Evolutionary conservation across 1,284 basidiomycete genomes (phyloP).

Genomic region (Ceratobasidium sp.): DNA sequence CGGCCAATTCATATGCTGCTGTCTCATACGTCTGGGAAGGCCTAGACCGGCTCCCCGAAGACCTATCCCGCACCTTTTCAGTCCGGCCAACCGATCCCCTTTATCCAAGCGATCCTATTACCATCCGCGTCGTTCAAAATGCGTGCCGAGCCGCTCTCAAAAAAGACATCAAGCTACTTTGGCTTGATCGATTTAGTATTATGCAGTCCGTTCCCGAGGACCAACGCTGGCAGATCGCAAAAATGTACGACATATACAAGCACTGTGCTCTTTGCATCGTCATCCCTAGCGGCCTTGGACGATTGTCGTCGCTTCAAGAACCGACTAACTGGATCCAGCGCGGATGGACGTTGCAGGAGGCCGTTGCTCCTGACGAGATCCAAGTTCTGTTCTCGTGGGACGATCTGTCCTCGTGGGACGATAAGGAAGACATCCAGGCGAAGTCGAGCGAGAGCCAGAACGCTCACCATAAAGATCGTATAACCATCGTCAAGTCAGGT

Average conservation of each 20-base stretch:
- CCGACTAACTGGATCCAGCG: slow-evolving; percentile 9
- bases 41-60: no score
- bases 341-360: no score
- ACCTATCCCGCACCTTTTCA: no score
- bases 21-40: slow-evolving; percentile 4
- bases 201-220: neutral
- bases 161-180: neutral
- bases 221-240: slow-evolving; percentile 3
- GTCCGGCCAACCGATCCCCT: no score
- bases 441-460: neutral
- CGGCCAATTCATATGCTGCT: neutral
- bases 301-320: neutral
- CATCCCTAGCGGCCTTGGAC: neutral
- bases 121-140: neutral
- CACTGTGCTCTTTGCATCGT: neutral
- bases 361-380: neutral
- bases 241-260: neutral
- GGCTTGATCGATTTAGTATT: slow-evolving; percentile 8
- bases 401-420: no score
- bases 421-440: no score
- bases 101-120: neutral
- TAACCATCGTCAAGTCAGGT: no score
- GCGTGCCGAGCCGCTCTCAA: neutral
- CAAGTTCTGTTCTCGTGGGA: slow-evolving; percentile 5
- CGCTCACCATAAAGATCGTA: neutral